Evolutionary conservation across 768 basidiomycete genomes (phyloP).

Genomic region (Hebeloma cylindrosporum): DNA sequence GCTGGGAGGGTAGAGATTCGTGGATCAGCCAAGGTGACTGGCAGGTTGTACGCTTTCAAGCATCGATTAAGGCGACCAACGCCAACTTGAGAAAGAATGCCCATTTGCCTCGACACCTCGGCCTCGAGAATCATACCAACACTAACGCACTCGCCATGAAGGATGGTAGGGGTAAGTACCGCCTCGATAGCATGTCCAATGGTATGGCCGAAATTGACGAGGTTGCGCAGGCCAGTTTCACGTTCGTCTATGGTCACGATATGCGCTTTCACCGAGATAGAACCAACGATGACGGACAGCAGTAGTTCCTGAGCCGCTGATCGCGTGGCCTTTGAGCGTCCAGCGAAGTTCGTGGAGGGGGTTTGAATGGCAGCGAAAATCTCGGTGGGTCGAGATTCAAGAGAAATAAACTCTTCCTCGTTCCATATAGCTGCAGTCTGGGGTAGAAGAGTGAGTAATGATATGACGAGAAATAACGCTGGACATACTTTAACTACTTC

Average conservation of each 20-base stretch:
- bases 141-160: constrained; percentile 96
- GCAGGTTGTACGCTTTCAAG: constrained; percentile 89
- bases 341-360: constrained; percentile 57
- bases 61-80: constrained; percentile 88
- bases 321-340: constrained; percentile 62
- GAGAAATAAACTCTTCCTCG: constrained; percentile 80
- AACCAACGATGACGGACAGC: constrained; percentile 87
- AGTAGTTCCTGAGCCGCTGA: constrained; percentile 79
- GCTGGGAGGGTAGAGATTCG: constrained; percentile 71
- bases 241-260: constrained; percentile 97
- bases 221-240: constrained; percentile 94
- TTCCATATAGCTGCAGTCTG: constrained; percentile 99
- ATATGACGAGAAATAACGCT: not conserved
- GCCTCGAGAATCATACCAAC: constrained; percentile 97
- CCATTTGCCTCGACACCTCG: constrained; percentile 86
- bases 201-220: constrained; percentile 98
- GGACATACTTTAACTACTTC: constrained; percentile 89
- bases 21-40: constrained; percentile 77
- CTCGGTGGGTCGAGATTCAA: constrained; percentile 83
- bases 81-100: constrained; percentile 86
- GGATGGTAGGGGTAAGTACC: constrained; percentile 86
- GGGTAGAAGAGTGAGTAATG: constrained; percentile 7
- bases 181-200: constrained; percentile 99
- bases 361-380: constrained; percentile 85
- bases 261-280: constrained; percentile 93